Evolutionary conservation across 306 rosid species (phyloP), one percentile per base, ranked within the genome.

Genomic region (Rosa chinensis): DNA sequence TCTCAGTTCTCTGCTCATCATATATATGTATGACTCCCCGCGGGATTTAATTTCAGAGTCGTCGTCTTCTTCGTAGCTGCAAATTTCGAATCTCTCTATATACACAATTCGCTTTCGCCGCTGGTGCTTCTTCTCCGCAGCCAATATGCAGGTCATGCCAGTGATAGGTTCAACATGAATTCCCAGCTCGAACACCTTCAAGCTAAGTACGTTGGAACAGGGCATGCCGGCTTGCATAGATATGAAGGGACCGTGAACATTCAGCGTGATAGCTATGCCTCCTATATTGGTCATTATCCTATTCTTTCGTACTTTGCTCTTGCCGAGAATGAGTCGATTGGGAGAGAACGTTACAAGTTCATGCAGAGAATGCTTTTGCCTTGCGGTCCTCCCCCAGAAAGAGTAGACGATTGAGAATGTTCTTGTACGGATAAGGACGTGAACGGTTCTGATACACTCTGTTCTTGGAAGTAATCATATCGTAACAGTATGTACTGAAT

Each of bases 311-410:
- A 89, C 86, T 89, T 92, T 75, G 88, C 95, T 42, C 75, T 94
- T 73, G 99, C 97, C 52, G 97, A 94, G 81, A 94, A 94, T 82
- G 99, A 94, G 85, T 91, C 97, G 1, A 89, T 94, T 83, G 97
- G 97, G 45, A 92, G 97, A 82, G 95, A 92, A 58, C 95, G 92
- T 76, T 92, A 92, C 84, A 92, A 69, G 80, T 94, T 91, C 80
- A 89, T 92, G 97, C 90, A 90, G 98, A 94, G 90, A 89, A 92
- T 94, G 98, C 93, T 94, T 45, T 78, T 89, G 84, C 97, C 98
- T 47, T 90, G 98, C 66, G 98, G 97, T 67, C 88, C 92, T 66
- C 96, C 97, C 66, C 97, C 98, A 1, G 96, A 92, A 66, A 88
- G 94, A 80, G 97, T 90, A 79, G 94, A 94, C 42, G 97, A 92